Percentiles rank a stretch among this genome's conserved stretches.
Conservation (phyloP, 2,329 filamentous ascomycete species). For the Paraphoma chrysanthemicola region DNA sequence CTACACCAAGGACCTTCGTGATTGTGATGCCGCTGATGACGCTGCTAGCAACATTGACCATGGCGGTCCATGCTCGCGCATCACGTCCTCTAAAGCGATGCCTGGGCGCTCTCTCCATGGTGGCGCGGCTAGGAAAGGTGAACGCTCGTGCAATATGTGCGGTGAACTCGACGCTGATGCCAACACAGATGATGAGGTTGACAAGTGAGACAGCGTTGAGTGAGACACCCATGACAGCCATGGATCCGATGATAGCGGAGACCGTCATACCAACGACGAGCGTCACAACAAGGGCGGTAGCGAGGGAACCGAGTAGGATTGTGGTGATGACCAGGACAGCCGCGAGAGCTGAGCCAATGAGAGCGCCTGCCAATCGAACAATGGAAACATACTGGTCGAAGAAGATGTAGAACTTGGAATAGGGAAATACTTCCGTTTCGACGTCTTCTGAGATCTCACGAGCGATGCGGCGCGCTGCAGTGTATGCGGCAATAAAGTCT, state of each 20-base stretch:
- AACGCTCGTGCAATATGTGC: conserved; percentile 96
- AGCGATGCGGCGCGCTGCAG: conserved; percentile 86
- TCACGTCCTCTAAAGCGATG: conserved; percentile 81
- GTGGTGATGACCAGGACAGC: conserved; percentile 85
- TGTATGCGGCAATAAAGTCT: conserved; percentile 92
- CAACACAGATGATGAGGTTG: conserved; percentile 95
- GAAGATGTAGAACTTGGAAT: conserved; percentile 98
- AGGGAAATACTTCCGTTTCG: conserved; percentile 87
- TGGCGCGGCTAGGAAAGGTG: conserved; percentile 84
- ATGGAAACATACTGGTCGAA: conserved; percentile 96
- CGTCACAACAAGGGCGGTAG: conserved; percentile 83
- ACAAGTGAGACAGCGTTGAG: conserved; percentile 95
- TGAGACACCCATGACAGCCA: conserved; percentile 87
- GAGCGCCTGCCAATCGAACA: conserved; percentile 75
- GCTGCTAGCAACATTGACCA: conserved; percentile 92
- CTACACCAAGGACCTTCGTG: conserved; percentile 92
- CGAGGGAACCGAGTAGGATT: conserved; percentile 80
- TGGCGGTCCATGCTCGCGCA: conserved; percentile 86
- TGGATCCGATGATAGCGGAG: conserved; percentile 91
- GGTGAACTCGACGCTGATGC: conserved; percentile 96
- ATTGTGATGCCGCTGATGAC: conserved; percentile 97
- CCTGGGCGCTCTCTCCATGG: conserved; percentile 78
- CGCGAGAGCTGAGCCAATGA: conserved; percentile 82
- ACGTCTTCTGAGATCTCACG: conserved; percentile 74
- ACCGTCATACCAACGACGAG: conserved; percentile 92